Evolutionary conservation across 805 yeast species (phyloP), one percentile per base, ranked within the genome.

Genomic region (Nakazawaea molendinolei): DNA sequence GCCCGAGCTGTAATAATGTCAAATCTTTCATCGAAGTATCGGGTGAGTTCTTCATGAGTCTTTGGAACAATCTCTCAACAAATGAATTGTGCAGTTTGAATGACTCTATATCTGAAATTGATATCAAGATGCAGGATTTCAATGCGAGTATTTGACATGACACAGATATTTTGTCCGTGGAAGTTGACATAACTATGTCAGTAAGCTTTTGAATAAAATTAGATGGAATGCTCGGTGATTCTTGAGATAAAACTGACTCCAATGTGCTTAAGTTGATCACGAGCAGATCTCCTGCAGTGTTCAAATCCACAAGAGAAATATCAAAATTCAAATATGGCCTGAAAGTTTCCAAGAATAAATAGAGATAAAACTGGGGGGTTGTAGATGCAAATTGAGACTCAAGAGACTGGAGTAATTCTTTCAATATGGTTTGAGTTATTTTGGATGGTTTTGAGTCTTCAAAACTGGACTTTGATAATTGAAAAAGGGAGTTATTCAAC

Each of bases 1-100:
- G 20, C 5, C 40, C 40, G 17, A 36, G 24, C 12, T 29, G 25
- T 8, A 36, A 31, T 14, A 36, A 26, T n/a, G 20, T 18, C 35
- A 14, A 40, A 39, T 12, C 28, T 17, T 22, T 5, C 13, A 13
- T 8, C 24, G 28, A 21, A 19, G 8, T 16, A 12, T 28, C 29
- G 7, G 8, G 22, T 2, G 10, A 21, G 14, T 16, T 12, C 5
- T 34, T 16, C n/a, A 21, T 4, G 12, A 22, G 9, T 14, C 21
- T 26, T 4, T 6, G 8, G 10, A 34, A 19, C 23, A 28, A 34
- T 3, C 10, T 8, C n/a, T 21, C 13, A 21, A 15, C 12, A 10
- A 34, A 15, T 3, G 19, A 6, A 6, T 8, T 13, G 23, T 34
- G 17, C 16, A 21, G 5, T 21, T 8, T 13, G 10, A 23, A 21